Evolutionary conservation across 441 rosid species (phyloP).

Genomic region (Melastoma candidum): DNA sequence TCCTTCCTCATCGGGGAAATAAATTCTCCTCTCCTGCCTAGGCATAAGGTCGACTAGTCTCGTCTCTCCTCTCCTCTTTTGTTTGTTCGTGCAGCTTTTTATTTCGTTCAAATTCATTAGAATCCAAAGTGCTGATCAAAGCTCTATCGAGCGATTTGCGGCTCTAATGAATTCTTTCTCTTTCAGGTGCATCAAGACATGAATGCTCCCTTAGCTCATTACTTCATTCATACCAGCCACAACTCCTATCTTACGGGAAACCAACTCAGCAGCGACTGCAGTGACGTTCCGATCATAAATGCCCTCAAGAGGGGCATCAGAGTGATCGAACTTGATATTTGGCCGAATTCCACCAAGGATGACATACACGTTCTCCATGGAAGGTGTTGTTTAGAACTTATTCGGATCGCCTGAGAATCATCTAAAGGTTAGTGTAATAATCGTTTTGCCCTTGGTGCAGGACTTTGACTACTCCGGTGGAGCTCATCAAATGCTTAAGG

Average conservation of each 20-base stretch:
- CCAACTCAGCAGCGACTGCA: slow-evolving; percentile 22
- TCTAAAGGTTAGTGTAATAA: background rate
- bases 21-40: slow-evolving; percentile 13
- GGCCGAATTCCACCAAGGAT: slow-evolving; percentile 14
- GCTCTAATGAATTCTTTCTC: background rate
- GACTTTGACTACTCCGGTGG: slow-evolving; percentile 18
- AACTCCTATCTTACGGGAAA: slow-evolving; percentile 16
- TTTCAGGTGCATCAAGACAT: slow-evolving; percentile 20
- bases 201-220: slow-evolving; percentile 19
- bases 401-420: background rate
- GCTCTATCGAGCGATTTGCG: too few species aligned
- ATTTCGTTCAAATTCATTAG: background rate
- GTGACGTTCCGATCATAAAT: slow-evolving; percentile 14
- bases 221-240: slow-evolving; percentile 16
- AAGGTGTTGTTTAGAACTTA: slow-evolving; percentile 4
- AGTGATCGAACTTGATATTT: slow-evolving; percentile 18
- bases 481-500: slow-evolving; percentile 13
- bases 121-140: too few species aligned
- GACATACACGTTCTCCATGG: slow-evolving; percentile 19
- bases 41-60: slow-evolving; percentile 4
- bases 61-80: background rate
- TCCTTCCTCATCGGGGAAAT: slow-evolving; percentile 10
- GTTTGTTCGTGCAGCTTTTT: background rate
- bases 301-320: slow-evolving; percentile 17
- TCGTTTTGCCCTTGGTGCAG: slow-evolving; percentile 5